Conservation (phyloP, 2,329 filamentous ascomycete species). For the Magnaporthiopsis incrustans region DNA sequence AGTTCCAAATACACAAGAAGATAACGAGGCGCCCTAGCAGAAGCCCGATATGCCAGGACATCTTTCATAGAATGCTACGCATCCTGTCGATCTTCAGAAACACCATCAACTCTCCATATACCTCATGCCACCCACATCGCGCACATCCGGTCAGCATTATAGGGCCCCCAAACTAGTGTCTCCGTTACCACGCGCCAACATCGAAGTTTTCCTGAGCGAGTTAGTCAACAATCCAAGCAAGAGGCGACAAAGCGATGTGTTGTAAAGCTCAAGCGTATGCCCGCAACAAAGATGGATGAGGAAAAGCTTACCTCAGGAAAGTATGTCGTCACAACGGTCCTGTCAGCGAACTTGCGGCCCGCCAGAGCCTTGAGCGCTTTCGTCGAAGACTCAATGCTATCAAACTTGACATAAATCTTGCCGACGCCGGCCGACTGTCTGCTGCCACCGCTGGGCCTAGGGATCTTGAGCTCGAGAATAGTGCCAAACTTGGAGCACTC, state of each 20-base stretch:
- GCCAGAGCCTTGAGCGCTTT: constrained; percentile 85
- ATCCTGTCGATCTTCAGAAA: not conserved
- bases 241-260: not conserved
- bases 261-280: not conserved
- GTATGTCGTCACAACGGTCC: constrained; percentile 93
- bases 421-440: constrained; percentile 83
- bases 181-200: constrained; percentile 70
- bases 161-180: not conserved
- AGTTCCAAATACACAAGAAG: constrained; percentile 11
- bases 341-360: constrained; percentile 89
- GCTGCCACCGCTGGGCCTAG: constrained; percentile 73
- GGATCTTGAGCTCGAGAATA: constrained; percentile 85
- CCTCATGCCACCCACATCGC: not conserved
- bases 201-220: constrained; percentile 81
- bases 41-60: not conserved
- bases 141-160: too few relatives aligned
- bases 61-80: not conserved
- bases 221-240: constrained; percentile 21
- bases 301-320: constrained; percentile 69
- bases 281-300: not conserved
- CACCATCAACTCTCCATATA: not conserved
- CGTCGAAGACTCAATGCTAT: constrained; percentile 65
- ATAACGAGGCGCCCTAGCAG: not conserved
- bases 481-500: constrained; percentile 89
- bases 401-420: constrained; percentile 97